Conservation (phyloP, 176 grass and related monocot species). For the Phyllostachys edulis region DNA sequence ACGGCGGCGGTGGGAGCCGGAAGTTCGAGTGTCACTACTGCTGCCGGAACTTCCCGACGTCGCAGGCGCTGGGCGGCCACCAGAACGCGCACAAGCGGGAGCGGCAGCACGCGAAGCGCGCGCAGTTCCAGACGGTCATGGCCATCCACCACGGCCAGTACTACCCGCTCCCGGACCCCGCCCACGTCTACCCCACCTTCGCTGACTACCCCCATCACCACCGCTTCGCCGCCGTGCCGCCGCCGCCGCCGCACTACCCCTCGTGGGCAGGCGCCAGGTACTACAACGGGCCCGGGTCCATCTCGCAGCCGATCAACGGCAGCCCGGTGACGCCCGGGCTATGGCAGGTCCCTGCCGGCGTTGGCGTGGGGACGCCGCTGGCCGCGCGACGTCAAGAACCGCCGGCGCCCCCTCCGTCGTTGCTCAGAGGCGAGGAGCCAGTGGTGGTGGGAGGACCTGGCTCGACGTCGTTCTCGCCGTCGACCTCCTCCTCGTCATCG, state of each 20-base stretch:
- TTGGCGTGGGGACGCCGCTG: constrained; percentile 12
- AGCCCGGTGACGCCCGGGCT: constrained; percentile 44
- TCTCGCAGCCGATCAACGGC: constrained; percentile 64
- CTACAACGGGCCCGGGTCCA: constrained; percentile 54
- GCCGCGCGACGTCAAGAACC: constrained; percentile 15
- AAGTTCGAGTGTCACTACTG: constrained; percentile 96
- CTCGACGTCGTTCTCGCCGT: constrained; percentile 39
- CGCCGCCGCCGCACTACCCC: constrained; percentile 56
- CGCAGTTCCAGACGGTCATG: constrained; percentile 75
- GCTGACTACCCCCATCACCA: constrained; percentile 31
- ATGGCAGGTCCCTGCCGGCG: constrained; percentile 34
- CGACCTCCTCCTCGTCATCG: constrained; percentile 40
- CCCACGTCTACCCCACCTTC: constrained; percentile 41
- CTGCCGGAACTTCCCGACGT: constrained; percentile 82
- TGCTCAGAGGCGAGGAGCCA: constrained; percentile 36
- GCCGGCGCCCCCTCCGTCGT: background rate
- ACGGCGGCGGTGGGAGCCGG: background rate
- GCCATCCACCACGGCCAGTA: constrained; percentile 39
- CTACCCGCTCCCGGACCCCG: constrained; percentile 22
- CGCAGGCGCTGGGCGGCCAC: constrained; percentile 96
- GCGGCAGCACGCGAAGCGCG: constrained; percentile 70
- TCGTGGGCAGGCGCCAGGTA: constrained; percentile 53
- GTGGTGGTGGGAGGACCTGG: constrained; percentile 22
- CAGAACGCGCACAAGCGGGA: constrained; percentile 99
- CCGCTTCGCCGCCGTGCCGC: constrained; percentile 20